phyloP scores from a whole-genome alignment of 352 stramenopile species.

The Stramenopiles sp. region DNA sequence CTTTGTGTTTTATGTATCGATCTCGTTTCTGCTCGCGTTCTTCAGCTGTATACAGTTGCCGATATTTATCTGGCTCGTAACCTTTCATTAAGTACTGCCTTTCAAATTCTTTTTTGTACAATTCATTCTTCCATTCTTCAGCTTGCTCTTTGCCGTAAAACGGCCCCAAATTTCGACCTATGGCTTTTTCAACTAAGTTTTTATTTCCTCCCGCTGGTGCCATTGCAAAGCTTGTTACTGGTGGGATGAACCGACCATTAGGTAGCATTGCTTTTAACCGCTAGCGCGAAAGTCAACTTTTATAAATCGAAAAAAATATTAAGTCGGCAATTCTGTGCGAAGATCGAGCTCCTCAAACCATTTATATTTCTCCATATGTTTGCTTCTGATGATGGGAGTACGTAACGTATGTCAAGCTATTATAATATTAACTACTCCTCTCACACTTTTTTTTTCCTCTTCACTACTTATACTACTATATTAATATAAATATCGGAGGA shows the following conservation, averaged over 20 bases:
- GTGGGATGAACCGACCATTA: not conserved
- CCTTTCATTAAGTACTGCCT: not conserved
- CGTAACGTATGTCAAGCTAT: too few relatives aligned
- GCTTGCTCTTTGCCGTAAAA: conserved; percentile 8
- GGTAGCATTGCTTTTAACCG: too few relatives aligned
- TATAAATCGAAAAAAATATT: not conserved
- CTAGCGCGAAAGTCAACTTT: too few relatives aligned
- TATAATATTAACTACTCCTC: too few relatives aligned
- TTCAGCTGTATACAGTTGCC: not conserved
- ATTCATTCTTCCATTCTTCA: not conserved
- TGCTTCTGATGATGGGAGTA: too few relatives aligned
- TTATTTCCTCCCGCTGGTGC: not conserved
- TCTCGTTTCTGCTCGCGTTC: not conserved
- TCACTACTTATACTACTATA: too few relatives aligned
- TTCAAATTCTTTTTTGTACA: conserved; percentile 5
- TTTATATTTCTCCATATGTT: too few relatives aligned
- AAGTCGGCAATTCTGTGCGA: not conserved
- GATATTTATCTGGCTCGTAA: conserved; percentile 4
- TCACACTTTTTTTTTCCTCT: too few relatives aligned
- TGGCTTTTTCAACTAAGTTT: not conserved
- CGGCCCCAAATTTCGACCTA: not conserved
- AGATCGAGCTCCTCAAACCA: too few relatives aligned
- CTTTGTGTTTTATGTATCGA: not conserved
- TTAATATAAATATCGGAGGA: too few relatives aligned
- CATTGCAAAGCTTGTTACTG: conserved; percentile 9